Evolutionary conservation across 2,329 filamentous ascomycete species (phyloP), one percentile per base, ranked within the genome.

Genomic region (Pseudopyricularia cyperi): DNA sequence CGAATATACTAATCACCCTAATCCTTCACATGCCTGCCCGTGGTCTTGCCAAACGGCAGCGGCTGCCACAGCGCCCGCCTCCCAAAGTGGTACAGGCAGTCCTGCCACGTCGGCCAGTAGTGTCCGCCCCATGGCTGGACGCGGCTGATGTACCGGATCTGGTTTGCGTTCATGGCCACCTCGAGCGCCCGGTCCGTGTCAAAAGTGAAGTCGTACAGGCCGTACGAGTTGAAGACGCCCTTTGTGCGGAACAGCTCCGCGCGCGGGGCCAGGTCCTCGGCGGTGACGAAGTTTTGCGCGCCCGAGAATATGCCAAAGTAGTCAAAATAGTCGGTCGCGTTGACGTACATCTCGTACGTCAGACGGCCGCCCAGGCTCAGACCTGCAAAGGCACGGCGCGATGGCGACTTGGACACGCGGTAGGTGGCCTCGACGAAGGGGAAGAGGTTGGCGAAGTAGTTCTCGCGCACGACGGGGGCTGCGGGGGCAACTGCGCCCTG

Each of bases 301-400:
- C 58, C 57, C 46, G 61, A 62, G 54, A 62, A 63, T 55, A 62
- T 53, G 34, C 61, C 61, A 52, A 52, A 63, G 51, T 59, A 62
- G 55, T 56, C 55, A 51, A 63, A 63, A 54, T 54, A 56, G 52
- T 59, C 60, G 8, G 61, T 63, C 14, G 61, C 61, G 52, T 62
- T 61, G 52, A 61, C 56, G 53, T 57, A 61, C 61, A 63, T 63
- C 58, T 63, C 61, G 57, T 62, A 63, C 32, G 59, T 57, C 17
- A 63, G 57, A 4, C 58, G 57, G 14, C 60, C 61, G 51, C 61
- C 61, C 54, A 60, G 57, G 15, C 56, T 58, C 4, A 63, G 54
- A 8, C 61, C 61, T 5, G 60, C 60, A 54, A 62, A 63, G 35
- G 60, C 61, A 15, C 61, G 39, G 60, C 47, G 60, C 60, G 28